Evolutionary conservation across 805 yeast species (phyloP), one percentile per base, ranked within the genome.

Genomic region (Candida xiaguanensis): DNA sequence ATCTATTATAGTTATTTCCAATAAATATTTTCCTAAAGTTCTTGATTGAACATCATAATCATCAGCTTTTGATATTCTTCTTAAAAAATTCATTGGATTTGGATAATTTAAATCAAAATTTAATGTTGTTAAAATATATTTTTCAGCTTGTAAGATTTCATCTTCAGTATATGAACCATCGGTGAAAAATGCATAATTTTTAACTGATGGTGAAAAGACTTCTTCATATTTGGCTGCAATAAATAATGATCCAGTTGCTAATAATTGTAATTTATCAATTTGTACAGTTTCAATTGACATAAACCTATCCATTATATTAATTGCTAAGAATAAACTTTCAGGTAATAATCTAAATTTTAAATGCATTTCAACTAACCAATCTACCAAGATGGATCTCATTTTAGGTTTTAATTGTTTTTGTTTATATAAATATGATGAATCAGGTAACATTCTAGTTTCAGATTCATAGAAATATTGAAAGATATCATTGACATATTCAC

Each of bases 151-250:
- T 47, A 86, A 73, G 38, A 90, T 85, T 52, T 85, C 93, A 38
- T 81, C 85, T 56, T 82, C 89, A 12, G 83, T 74, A 53, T 80
- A 85, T 3, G 88, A 85, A 34, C 91, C 91, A 59, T 86, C 95
- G 18, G 95, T 86, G 42, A 86, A 86, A 56, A 84, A 85, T 2
- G 95, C 85, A 57, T 86, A 90, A 59, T 86, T 85, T 43, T 82
- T 77, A 22, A 90, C 82, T 25, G 90, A 81, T 8, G 96, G 97
- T 8, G 88, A 74, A 56, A 81, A 84, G 19, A 90, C 95, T 64
- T 90, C 97, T 65, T 90, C 96, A 59, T 85, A 86, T 62, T 89
- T 89, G 12, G 96, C 95, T 29, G 96, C 95, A 44, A 88, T 83
- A 60, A 88, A 86, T 41, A 90, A 65, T 9, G 90, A 74, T 1